Evolutionary conservation across 2,329 filamentous ascomycete species (phyloP).

Genomic region (Sclerotinia trifoliorum): DNA sequence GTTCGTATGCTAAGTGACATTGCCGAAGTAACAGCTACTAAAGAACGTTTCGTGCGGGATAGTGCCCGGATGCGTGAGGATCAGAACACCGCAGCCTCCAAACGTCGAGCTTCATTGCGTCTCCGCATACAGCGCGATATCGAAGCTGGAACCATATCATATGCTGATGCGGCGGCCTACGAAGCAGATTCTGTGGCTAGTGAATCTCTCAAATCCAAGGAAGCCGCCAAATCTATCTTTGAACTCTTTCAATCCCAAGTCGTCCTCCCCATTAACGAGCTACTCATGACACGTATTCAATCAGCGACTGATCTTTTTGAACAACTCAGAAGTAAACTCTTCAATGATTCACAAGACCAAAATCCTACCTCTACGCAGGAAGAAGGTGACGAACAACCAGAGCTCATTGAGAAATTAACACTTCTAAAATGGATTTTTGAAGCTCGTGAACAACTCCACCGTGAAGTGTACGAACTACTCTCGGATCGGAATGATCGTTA

Average conservation of each 20-base stretch:
- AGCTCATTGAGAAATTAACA: conserved; percentile 90
- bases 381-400: conserved; percentile 91
- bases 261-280: conserved; percentile 77
- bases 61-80: conserved; percentile 60
- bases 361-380: conserved; percentile 85
- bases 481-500: conserved; percentile 85
- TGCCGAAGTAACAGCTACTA: conserved; percentile 66
- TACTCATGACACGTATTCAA: conserved; percentile 72
- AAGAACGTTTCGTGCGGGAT: conserved; percentile 58
- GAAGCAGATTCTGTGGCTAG: conserved; percentile 71
- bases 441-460: conserved; percentile 81
- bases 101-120: conserved; percentile 63
- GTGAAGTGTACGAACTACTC: conserved; percentile 80
- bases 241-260: conserved; percentile 81
- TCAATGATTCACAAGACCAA: conserved; percentile 61
- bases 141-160: conserved; percentile 72
- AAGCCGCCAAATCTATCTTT: conserved; percentile 75
- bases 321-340: conserved; percentile 69
- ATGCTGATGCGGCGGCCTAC: conserved; percentile 77
- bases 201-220: conserved; percentile 69
- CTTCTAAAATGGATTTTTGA: conserved; percentile 97
- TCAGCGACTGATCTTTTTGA: conserved; percentile 76
- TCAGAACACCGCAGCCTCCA: conserved; percentile 48
- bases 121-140: conserved; percentile 78
- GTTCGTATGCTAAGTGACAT: conserved; percentile 75